These are phyloP conservation scores for Candida tropicalis DNA, from an alignment of 1,139 yeast genomes.

Conservation along the genomic window DNA sequence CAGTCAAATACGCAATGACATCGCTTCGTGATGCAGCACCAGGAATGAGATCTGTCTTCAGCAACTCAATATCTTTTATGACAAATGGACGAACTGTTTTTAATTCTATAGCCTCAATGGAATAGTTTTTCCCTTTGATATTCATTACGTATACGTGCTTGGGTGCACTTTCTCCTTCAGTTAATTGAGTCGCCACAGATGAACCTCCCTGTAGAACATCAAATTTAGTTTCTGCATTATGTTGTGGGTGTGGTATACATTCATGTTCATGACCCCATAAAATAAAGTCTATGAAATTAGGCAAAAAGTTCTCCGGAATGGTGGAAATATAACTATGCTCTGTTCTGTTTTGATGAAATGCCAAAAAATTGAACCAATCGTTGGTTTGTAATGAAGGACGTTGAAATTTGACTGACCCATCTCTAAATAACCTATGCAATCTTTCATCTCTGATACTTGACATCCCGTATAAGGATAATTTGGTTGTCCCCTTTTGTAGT, in stretches of 20 bases:
- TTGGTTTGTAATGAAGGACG: conserved; percentile 63
- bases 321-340: conserved; percentile 82
- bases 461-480: conserved; percentile 84
- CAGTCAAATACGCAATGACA: conserved; percentile 61
- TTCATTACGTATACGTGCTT: conserved; percentile 76
- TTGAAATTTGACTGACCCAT: conserved; percentile 76
- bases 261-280: conserved; percentile 99
- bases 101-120: conserved; percentile 65
- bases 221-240: conserved; percentile 69
- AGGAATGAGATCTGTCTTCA: conserved; percentile 58
- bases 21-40: conserved; percentile 65
- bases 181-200: conserved; percentile 87
- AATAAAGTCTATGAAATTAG: conserved; percentile 76
- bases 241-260: conserved; percentile 72
- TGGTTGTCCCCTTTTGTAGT: conserved; percentile 79
- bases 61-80: conserved; percentile 64
- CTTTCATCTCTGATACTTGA: conserved; percentile 91
- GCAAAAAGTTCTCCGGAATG: conserved; percentile 83
- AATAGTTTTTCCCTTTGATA: conserved; percentile 60
- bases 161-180: conserved; percentile 79
- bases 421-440: conserved; percentile 77
- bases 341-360: conserved; percentile 89
- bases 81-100: conserved; percentile 83
- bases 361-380: conserved; percentile 82
- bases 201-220: conserved; percentile 92